Conservation (phyloP, 1,284 basidiomycete genomes). For the Porodaedalea pini region DNA sequence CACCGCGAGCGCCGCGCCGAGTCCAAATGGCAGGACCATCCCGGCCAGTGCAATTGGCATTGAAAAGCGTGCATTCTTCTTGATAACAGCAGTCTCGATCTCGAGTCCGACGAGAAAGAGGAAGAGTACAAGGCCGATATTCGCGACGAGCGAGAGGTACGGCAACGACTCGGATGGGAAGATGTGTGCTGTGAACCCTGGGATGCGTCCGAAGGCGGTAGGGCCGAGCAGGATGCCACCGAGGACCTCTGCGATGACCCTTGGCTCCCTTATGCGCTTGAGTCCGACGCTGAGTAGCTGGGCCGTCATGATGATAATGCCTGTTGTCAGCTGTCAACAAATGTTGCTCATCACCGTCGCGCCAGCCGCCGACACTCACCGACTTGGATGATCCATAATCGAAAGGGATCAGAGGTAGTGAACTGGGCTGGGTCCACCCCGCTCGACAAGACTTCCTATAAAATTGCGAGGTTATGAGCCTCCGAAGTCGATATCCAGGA, state of each 20-base stretch:
- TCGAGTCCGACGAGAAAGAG: constrained; percentile 91
- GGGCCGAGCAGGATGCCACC: constrained; percentile 89
- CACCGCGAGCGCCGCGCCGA: constrained; percentile 80
- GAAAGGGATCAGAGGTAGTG: constrained; percentile 69
- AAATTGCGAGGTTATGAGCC: neutral
- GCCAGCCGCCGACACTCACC: constrained; percentile 43
- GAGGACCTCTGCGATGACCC: constrained; percentile 83
- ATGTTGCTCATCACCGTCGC: neutral
- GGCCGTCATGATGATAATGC: constrained; percentile 78
- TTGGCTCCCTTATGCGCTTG: constrained; percentile 77
- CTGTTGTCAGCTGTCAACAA: constrained; percentile 32
- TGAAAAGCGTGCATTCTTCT: constrained; percentile 55
- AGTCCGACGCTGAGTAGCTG: constrained; percentile 71
- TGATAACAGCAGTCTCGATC: constrained; percentile 79
- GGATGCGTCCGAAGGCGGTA: constrained; percentile 73
- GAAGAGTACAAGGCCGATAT: constrained; percentile 90
- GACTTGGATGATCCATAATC: constrained; percentile 88
- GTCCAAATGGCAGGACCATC: constrained; percentile 76
- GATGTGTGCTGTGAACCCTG: constrained; percentile 77
- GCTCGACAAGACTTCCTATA: constrained; percentile 66
- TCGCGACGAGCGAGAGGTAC: constrained; percentile 86
- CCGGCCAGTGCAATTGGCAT: constrained; percentile 56
- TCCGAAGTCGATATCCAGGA: neutral
- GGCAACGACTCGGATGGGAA: constrained; percentile 73
- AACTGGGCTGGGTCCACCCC: constrained; percentile 69